These are phyloP conservation scores for Lichtheimia hyalospora DNA, from an alignment of 371 early-diverging fungal genomes.

Conservation along the genomic window DNA sequence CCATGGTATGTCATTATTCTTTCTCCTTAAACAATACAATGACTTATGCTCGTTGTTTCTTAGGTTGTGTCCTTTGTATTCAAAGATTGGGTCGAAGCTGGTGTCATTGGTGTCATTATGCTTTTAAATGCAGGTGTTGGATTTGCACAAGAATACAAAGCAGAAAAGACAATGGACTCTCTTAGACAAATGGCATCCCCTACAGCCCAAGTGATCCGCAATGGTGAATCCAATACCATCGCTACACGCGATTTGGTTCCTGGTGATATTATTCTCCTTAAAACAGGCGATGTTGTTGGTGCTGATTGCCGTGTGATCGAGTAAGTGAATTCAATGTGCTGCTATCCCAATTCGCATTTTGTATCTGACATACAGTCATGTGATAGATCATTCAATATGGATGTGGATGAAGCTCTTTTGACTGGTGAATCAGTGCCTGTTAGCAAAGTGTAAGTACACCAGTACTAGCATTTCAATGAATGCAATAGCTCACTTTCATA, in stretches of 20 bases:
- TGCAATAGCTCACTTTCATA: background rate
- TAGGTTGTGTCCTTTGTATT: slow-evolving; percentile 60
- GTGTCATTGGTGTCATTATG: slow-evolving; percentile 76
- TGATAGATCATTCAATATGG: slow-evolving; percentile 70
- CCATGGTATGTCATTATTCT: slow-evolving; percentile 48
- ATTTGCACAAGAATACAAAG: slow-evolving; percentile 85
- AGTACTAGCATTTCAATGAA: background rate
- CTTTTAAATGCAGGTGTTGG: slow-evolving; percentile 81
- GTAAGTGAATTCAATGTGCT: slow-evolving; percentile 19
- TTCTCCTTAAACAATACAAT: background rate
- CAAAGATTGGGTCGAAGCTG: slow-evolving; percentile 68
- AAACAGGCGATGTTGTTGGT: slow-evolving; percentile 88
- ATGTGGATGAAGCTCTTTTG: slow-evolving; percentile 84
- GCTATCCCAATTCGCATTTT: too few species aligned
- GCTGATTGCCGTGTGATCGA: slow-evolving; percentile 90
- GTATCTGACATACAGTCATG: too few species aligned
- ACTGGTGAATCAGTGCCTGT: slow-evolving; percentile 82
- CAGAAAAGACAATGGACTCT: slow-evolving; percentile 89
- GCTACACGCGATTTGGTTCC: slow-evolving; percentile 80
- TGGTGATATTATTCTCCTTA: slow-evolving; percentile 88
- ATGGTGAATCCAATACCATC: slow-evolving; percentile 69
- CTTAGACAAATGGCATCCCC: slow-evolving; percentile 77
- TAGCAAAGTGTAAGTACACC: slow-evolving; percentile 50
- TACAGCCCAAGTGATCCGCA: slow-evolving; percentile 76
- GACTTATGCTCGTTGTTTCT: background rate